Conservation (phyloP, 2,329 filamentous ascomycete genomes). For the Fusarium longipes region DNA sequence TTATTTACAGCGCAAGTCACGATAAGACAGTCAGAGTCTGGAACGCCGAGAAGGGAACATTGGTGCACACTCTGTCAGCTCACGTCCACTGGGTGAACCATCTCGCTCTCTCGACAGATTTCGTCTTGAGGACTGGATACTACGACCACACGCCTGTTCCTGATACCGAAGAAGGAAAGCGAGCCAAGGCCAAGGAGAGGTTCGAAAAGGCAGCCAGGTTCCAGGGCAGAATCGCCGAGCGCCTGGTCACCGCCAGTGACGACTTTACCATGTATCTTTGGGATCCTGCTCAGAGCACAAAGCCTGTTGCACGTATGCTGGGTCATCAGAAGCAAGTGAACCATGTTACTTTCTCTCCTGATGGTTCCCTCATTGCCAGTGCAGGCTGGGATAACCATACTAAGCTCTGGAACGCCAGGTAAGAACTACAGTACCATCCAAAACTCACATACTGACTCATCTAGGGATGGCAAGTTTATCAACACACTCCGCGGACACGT, state of each 20-base stretch:
- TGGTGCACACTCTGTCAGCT: conserved; percentile 80
- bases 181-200: conserved; percentile 79
- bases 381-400: conserved; percentile 94
- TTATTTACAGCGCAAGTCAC: conserved; percentile 86
- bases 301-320: conserved; percentile 87
- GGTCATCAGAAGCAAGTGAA: conserved; percentile 98
- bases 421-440: conserved; percentile 46
- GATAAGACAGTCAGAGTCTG: conserved; percentile 95
- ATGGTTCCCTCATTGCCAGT: conserved; percentile 87
- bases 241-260: conserved; percentile 89
- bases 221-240: conserved; percentile 81
- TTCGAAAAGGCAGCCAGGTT: conserved; percentile 88
- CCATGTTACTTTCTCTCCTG: conserved; percentile 92
- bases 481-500: conserved; percentile 89
- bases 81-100: conserved; percentile 98
- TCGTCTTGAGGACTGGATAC: conserved; percentile 85
- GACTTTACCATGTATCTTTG: conserved; percentile 98
- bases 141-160: conserved; percentile 84
- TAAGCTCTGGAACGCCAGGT: conserved; percentile 87
- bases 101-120: conserved; percentile 91
- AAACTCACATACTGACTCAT: conserved; percentile 27
- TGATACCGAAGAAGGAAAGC: conserved; percentile 74
- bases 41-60: conserved; percentile 81
- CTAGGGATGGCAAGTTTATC: conserved; percentile 78
- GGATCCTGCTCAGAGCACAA: conserved; percentile 81